Conservation (phyloP, 805 yeast genomes). For the Barnettozyma vustinii region DNA sequence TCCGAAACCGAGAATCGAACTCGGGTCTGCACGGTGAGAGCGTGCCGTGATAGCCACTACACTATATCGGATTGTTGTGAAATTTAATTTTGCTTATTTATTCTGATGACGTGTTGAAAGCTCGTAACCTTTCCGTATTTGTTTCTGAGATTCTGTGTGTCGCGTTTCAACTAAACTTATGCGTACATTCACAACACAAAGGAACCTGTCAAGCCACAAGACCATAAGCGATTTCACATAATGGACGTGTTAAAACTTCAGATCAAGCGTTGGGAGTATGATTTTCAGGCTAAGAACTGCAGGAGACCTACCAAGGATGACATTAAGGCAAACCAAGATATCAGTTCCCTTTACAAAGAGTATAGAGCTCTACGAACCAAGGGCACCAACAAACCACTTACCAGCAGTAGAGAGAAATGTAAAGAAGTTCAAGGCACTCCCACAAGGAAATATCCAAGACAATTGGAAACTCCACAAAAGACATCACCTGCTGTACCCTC, state of each 20-base stretch:
- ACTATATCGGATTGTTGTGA: background rate
- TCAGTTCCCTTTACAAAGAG: constrained; percentile 26
- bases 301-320: constrained; percentile 45
- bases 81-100: too few relatives aligned
- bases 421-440: constrained; percentile 31
- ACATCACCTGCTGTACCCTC: constrained; percentile 18
- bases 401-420: constrained; percentile 4
- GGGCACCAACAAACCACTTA: background rate
- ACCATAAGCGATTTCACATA: background rate
- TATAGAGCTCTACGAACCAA: constrained; percentile 6
- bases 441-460: constrained; percentile 17
- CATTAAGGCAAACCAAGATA: constrained; percentile 34
- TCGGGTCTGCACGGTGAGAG: constrained; percentile 3
- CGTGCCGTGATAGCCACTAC: constrained; percentile 3
- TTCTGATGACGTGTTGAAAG: too few relatives aligned
- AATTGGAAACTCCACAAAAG: constrained; percentile 20
- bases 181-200: too few relatives aligned
- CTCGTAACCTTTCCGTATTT: too few relatives aligned
- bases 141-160: too few relatives aligned
- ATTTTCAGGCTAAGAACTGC: constrained; percentile 33
- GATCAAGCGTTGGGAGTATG: constrained; percentile 52
- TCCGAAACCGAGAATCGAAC: constrained; percentile 2
- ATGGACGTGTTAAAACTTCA: constrained; percentile 31
- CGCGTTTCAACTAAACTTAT: too few relatives aligned
- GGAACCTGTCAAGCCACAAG: background rate